Evolutionary conservation across 345 rosid species (phyloP).

Genomic region (Euphorbia pulcherrima): DNA sequence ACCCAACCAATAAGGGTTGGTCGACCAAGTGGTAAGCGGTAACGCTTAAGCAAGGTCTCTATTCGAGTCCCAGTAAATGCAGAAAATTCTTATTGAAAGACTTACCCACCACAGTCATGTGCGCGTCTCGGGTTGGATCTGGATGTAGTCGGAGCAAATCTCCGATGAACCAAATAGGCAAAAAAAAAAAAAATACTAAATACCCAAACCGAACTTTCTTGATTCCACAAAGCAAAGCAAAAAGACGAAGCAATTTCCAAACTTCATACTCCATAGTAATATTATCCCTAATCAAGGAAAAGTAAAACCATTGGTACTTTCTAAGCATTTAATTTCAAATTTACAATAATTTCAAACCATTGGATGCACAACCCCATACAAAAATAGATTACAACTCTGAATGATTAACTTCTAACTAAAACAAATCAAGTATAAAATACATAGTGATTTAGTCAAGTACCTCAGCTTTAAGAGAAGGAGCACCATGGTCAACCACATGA

Average conservation of each 20-base stretch:
- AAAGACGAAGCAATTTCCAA: neutral
- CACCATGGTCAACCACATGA: conserved; percentile 68
- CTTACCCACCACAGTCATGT: too few relatives aligned
- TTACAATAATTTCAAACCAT: neutral
- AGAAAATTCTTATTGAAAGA: too few relatives aligned
- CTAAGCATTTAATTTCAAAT: too few relatives aligned
- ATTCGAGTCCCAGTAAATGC: too few relatives aligned
- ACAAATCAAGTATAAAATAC: neutral
- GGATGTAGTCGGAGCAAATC: too few relatives aligned
- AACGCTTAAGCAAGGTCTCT: too few relatives aligned
- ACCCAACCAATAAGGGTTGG: too few relatives aligned
- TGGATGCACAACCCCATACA: neutral
- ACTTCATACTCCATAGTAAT: neutral
- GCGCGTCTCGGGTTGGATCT: too few relatives aligned
- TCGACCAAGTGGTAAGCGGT: too few relatives aligned
- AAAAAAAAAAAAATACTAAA: too few relatives aligned
- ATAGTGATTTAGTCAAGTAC: conserved; percentile 8
- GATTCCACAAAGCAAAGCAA: conserved; percentile 10
- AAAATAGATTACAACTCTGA: neutral
- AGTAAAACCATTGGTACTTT: neutral
- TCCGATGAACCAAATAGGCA: too few relatives aligned
- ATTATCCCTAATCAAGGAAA: neutral
- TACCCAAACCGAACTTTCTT: conserved; percentile 67
- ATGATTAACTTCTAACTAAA: neutral
- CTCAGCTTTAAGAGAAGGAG: conserved; percentile 47